Percentiles rank a stretch among this genome's conserved stretches.
Evolutionary conservation across 176 grass and related monocot species (phyloP).

Genomic region (Eragrostis curvula): DNA sequence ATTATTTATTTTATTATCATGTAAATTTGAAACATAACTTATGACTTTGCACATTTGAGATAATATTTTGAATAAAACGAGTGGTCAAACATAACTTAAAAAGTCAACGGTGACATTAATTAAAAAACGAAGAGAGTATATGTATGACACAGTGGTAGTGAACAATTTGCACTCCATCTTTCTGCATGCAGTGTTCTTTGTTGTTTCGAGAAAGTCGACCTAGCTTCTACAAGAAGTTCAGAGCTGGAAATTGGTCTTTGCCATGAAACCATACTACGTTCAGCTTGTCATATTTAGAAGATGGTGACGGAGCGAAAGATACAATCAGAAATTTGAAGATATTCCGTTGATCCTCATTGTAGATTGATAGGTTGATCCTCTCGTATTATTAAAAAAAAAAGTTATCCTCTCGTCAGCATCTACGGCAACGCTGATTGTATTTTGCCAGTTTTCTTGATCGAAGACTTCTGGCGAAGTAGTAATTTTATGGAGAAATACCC

Average conservation of each 20-base stretch:
- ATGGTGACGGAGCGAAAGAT: not conserved
- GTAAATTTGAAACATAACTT: too few relatives aligned
- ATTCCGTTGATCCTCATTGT: not conserved
- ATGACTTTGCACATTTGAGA: too few relatives aligned
- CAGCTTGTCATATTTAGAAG: conserved; percentile 11
- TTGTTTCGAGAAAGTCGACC: conserved; percentile 78
- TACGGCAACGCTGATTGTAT: not conserved
- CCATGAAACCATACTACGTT: conserved; percentile 36
- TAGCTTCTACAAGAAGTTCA: conserved; percentile 81
- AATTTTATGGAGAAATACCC: not conserved
- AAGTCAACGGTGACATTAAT: too few relatives aligned
- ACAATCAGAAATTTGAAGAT: conserved; percentile 7
- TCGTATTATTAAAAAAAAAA: too few relatives aligned
- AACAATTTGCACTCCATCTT: not conserved
- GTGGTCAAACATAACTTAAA: too few relatives aligned
- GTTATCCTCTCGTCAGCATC: not conserved
- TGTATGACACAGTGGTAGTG: not conserved
- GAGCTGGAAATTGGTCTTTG: conserved; percentile 73
- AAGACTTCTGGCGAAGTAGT: not conserved
- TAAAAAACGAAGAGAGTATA: too few relatives aligned
- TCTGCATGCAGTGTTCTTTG: conserved; percentile 78
- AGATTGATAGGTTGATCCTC: not conserved
- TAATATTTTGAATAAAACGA: too few relatives aligned
- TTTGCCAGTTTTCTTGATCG: not conserved
- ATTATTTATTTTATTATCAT: too few relatives aligned